These are phyloP conservation scores for Cryphonectria carpinicola DNA, from an alignment of 2,329 filamentous ascomycete genomes.

Conservation along the genomic window DNA sequence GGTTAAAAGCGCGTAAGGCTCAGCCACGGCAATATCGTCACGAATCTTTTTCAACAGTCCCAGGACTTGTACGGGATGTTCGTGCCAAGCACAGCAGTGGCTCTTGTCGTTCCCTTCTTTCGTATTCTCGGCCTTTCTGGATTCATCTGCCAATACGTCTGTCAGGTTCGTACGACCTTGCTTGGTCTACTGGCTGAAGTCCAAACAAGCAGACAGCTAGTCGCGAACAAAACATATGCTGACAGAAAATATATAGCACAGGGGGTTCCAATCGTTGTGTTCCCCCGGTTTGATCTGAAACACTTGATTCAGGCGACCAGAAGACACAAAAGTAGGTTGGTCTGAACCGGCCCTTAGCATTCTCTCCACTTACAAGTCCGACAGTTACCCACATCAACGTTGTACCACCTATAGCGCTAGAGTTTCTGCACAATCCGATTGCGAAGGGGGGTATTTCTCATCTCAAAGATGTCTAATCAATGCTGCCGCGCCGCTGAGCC, in stretches of 20 bases:
- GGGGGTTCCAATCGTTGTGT: constrained; percentile 28
- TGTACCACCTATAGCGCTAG: constrained; percentile 23
- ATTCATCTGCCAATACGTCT: constrained; percentile 24
- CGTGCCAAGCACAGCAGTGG: constrained; percentile 13
- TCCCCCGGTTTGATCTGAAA: constrained; percentile 21
- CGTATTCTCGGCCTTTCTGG: constrained; percentile 26
- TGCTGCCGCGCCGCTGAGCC: constrained; percentile 30
- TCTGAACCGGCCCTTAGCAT: background rate
- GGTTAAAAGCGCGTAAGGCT: constrained; percentile 24
- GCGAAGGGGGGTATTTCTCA: constrained; percentile 22
- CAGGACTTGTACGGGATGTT: constrained; percentile 23
- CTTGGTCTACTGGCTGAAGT: no score
- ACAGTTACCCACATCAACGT: constrained; percentile 27
- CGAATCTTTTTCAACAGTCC: constrained; percentile 26
- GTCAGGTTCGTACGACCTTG: constrained; percentile 8
- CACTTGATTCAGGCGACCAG: constrained; percentile 17
- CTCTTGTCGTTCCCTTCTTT: constrained; percentile 26
- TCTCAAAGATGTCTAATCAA: constrained; percentile 31
- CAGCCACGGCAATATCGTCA: constrained; percentile 26
- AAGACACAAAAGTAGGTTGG: constrained; percentile 18
- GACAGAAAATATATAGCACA: background rate
- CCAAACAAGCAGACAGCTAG: background rate
- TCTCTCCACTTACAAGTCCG: background rate
- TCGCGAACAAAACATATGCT: background rate
- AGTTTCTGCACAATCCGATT: constrained; percentile 23